Conservation (phyloP, 768 basidiomycete genomes). For the Tylopilus vinaceipallidus region DNA sequence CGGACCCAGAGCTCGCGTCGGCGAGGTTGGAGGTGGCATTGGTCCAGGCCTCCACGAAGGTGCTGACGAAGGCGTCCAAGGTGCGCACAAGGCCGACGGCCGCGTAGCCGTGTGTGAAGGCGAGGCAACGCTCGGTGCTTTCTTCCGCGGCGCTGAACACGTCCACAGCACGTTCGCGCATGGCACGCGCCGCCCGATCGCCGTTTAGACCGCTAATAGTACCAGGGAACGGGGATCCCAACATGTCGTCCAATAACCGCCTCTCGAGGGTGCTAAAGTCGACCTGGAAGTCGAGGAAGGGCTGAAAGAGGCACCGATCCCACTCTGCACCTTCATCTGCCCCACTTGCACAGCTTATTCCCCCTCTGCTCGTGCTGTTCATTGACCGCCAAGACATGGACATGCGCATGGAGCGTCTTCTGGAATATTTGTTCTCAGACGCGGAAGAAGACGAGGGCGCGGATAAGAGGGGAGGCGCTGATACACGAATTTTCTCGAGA, state of each 20-base stretch:
- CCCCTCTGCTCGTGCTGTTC: constrained; percentile 18
- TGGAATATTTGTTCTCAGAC: constrained; percentile 31
- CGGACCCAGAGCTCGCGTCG: constrained; percentile 31
- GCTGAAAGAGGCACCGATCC: constrained; percentile 92
- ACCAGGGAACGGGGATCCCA: constrained; percentile 46
- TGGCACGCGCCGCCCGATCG: constrained; percentile 52
- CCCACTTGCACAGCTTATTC: constrained; percentile 10
- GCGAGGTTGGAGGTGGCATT: constrained; percentile 45
- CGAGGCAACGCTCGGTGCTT: constrained; percentile 67
- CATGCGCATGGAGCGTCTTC: constrained; percentile 60
- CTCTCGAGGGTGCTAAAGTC: constrained; percentile 82
- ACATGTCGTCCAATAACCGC: constrained; percentile 57
- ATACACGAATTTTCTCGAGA: constrained; percentile 66
- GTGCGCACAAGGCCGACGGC: constrained; percentile 69
- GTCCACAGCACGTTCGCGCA: constrained; percentile 74
- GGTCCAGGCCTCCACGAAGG: constrained; percentile 68
- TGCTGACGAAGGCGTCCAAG: constrained; percentile 66
- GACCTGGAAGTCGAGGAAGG: constrained; percentile 87
- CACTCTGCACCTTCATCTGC: constrained; percentile 51
- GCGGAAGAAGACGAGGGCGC: constrained; percentile 24
- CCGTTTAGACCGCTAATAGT: constrained; percentile 26
- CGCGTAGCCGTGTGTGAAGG: constrained; percentile 91
- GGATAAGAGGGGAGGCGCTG: constrained; percentile 21
- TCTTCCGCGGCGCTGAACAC: constrained; percentile 80
- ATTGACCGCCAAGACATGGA: constrained; percentile 60